Evolutionary conservation across 805 yeast genomes (phyloP), one percentile per base, ranked within the genome.

Genomic region (Kluyveromyces dobzhanskii): DNA sequence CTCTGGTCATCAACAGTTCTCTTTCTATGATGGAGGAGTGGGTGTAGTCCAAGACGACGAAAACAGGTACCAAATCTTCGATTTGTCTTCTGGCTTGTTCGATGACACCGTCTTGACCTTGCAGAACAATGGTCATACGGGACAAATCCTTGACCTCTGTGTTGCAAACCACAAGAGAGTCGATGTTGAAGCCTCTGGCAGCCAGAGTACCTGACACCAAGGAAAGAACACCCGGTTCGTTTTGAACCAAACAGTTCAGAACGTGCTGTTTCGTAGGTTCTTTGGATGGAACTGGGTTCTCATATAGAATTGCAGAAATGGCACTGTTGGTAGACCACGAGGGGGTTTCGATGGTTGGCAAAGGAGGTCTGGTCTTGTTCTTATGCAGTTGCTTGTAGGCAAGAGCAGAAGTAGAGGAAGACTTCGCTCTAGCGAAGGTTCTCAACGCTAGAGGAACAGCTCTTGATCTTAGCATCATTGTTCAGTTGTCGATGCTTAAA

Each of bases 21-120:
- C 98, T 78, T 61, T 80, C 77, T 61, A 92, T 85, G 53, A 87
- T 85, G 57, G 90, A 85, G 18, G 95, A 78, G 53, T 85, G 76
- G 38, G 95, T 74, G 69, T 92, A 92, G 65, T 92, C 96, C 59
- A 92, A 71, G 28, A 92, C 98, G 4, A 97, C 98, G 67, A 94
- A 92, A 23, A 92, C 97, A 4, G 98, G 97, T 26, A 92, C 98
- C 59, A 92, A 75, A 56, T 92, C 97, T 67, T 92, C 98, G 45
- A 92, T 83, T 65, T 92, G 98, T 64, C 97, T 81, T 64, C 98
- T 78, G 2, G 97, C 97, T 69, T 92, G 98, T 63, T 92, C 98
- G 49, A 92, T 82, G 38, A 92, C 87, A 18, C 92, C 96, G 56
- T 90, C 95, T 62, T 86, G 94, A 45, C 97, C 98, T 41, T 79